Conservation (phyloP, 1,139 yeast genomes). For the Kodamaea fungicola region DNA sequence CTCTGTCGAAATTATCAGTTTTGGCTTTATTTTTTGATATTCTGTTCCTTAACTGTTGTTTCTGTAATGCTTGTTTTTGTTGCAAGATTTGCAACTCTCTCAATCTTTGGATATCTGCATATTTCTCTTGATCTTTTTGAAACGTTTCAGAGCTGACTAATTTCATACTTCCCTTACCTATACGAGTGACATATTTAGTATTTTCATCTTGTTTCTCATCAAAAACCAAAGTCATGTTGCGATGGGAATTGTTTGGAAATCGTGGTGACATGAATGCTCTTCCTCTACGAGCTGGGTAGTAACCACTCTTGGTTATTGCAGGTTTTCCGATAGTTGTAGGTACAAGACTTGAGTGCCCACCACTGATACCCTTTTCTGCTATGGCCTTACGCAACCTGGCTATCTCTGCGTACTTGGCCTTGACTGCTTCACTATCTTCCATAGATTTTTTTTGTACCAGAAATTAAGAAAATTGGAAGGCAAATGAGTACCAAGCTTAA, state of each 20-base stretch:
- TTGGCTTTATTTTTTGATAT: conserved; percentile 23
- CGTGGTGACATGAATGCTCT: neutral
- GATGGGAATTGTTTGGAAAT: conserved; percentile 6
- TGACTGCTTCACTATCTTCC: conserved; percentile 17
- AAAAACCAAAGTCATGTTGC: conserved; percentile 27
- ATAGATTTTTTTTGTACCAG: neutral
- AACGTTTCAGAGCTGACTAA: conserved; percentile 33
- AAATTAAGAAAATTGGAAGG: conserved; percentile 1
- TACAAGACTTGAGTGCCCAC: conserved; percentile 1
- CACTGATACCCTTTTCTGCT: conserved; percentile 13
- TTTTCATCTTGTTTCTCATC: neutral
- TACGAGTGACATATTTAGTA: conserved; percentile 17
- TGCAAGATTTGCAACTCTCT: conserved; percentile 16
- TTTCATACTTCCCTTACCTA: conserved; percentile 33
- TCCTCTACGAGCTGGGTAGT: conserved; percentile 1
- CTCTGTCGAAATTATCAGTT: conserved; percentile 37
- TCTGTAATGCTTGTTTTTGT: conserved; percentile 6
- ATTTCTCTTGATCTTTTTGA: conserved; percentile 26
- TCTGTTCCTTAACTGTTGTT: conserved; percentile 11
- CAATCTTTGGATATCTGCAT: conserved; percentile 10
- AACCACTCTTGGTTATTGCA: neutral
- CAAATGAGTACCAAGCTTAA: conserved; percentile 18
- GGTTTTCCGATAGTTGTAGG: neutral
- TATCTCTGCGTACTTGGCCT: conserved; percentile 31
- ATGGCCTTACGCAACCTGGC: conserved; percentile 31